A percentile compares a stretch with the other conserved stretches of the same genome.
Evolutionary conservation across 2,329 filamentous ascomycete genomes (phyloP).

Genomic region (Coniochaeta sp.): DNA sequence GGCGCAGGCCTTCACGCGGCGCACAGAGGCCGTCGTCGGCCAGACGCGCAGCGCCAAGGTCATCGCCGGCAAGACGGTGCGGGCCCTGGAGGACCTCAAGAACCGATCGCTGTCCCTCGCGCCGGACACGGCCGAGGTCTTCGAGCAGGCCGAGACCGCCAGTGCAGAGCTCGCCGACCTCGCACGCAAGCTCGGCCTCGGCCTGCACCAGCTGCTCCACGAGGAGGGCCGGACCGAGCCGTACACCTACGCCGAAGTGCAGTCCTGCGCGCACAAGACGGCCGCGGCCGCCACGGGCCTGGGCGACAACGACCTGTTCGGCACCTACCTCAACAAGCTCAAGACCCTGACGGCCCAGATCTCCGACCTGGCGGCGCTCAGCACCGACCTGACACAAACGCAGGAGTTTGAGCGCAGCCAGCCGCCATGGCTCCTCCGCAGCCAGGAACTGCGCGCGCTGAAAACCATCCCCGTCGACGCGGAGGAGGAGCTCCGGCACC

Average conservation of each 20-base stretch:
- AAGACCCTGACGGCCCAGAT: slow-evolving; percentile 57
- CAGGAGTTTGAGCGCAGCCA: slow-evolving; percentile 70
- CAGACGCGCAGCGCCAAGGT: slow-evolving; percentile 81
- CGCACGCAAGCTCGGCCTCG: slow-evolving; percentile 58
- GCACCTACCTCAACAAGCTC: slow-evolving; percentile 60
- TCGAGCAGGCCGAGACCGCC: slow-evolving; percentile 61
- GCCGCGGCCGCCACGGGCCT: slow-evolving; percentile 42
- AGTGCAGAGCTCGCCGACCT: slow-evolving; percentile 60
- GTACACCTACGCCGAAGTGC: slow-evolving; percentile 59
- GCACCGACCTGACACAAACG: slow-evolving; percentile 63
- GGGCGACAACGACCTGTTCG: slow-evolving; percentile 62
- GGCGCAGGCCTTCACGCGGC: slow-evolving; percentile 59
- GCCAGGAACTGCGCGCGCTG: slow-evolving; percentile 73
- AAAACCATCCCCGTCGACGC: slow-evolving; percentile 75
- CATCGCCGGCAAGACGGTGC: slow-evolving; percentile 68
- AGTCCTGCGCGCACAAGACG: slow-evolving; percentile 52
- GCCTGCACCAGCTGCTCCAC: slow-evolving; percentile 57
- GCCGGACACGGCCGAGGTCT: slow-evolving; percentile 58
- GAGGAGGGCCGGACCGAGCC: slow-evolving; percentile 66
- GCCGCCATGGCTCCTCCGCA: slow-evolving; percentile 77
- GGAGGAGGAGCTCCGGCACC: slow-evolving; percentile 73
- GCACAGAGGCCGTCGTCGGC: slow-evolving; percentile 63
- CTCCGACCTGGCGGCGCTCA: slow-evolving; percentile 62
- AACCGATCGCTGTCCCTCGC: slow-evolving; percentile 66
- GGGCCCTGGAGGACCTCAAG: slow-evolving; percentile 70